Conservation (phyloP, 345 rosid genomes). For the Populus davidiana region DNA sequence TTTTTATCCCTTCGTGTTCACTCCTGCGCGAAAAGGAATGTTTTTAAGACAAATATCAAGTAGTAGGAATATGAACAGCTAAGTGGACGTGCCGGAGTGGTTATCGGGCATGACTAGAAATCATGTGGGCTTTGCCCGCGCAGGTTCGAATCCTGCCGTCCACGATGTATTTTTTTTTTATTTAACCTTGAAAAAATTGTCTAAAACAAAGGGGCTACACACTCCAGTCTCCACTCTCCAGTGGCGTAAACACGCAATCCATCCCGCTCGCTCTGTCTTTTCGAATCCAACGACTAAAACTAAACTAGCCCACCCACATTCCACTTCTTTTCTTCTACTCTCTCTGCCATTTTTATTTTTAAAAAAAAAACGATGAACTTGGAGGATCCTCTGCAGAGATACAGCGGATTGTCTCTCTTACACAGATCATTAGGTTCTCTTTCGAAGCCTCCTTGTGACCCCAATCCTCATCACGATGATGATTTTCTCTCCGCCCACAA, state of each 20-base stretch:
- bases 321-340: neutral
- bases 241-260: neutral
- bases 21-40: too few species aligned
- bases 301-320: neutral
- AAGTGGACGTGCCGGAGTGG: conserved; percentile 82
- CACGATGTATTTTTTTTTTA: neutral
- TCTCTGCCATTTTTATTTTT: neutral
- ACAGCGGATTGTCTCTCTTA: conserved; percentile 59
- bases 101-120: conserved; percentile 98
- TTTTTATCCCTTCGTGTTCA: too few species aligned
- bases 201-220: too few species aligned
- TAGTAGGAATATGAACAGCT: rapidly evolving
- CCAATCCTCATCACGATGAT: conserved; percentile 21
- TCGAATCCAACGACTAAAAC: conserved; percentile 13
- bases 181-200: neutral
- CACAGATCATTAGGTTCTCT: conserved; percentile 52
- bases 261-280: conserved; percentile 31
- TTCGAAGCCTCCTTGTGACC: conserved; percentile 28
- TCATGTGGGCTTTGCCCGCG: conserved; percentile 93
- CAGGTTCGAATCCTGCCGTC: conserved; percentile 84
- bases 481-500: conserved; percentile 45
- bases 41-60: rapidly evolving
- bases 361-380: conserved; percentile 5
- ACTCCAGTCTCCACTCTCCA: neutral
- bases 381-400: conserved; percentile 53